Base-by-base conservation (phyloP, 2,329 filamentous ascomycete genomes). In the Sporothrix luriei region DNA sequence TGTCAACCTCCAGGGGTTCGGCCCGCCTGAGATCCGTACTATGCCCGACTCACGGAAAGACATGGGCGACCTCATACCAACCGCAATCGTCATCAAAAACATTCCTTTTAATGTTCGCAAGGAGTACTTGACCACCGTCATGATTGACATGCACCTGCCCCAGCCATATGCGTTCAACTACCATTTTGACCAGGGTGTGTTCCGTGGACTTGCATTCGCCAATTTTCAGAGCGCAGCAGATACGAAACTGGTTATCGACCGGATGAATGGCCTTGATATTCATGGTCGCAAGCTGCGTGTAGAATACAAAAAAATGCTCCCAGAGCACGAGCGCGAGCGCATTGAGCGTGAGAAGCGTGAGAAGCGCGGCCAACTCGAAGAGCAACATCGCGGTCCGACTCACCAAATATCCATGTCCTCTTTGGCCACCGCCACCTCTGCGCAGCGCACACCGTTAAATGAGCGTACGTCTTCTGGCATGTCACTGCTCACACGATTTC, bases 271-370 rank as follows among this genome's bases (percentile, higher is more conserved):
- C 75, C 91, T 97, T 79, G 95, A 98, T 77, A 87, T 99, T 10
- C 93, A 97, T 78, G 95, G 95, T 59, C 88, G 95, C 72, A 98
- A 98, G 82, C 83, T 99, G 74, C 87, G 95, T 64, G 95, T 99
- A 33, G 95, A 99, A 80, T 99, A 98, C 83, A 99, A 99, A 85
- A 98, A 98, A 83, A 98, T 99, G 95, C 87, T 99, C 5, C 95
- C 95, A 0, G 88, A 96, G 73, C 92, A 94, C 43, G 95, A 98
- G 80, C 88, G 95, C 67, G 95, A 99, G 80, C 88, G 95, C 52
- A 98, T 99, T 74, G 95, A 99, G 80, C 88, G 95, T 6, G 95
- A 98, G 81, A 99, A 98, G 87, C 88, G 95, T 70, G 94, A 98
- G 82, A 91, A 95, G 75, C 90, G 95, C 67, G 95, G 95, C 64